A percentile compares a stretch with the other conserved stretches of the same genome.
These are phyloP conservation scores for Microsporum canis DNA, from an alignment of 2,329 filamentous ascomycete genomes.

Conservation along the genomic window DNA sequence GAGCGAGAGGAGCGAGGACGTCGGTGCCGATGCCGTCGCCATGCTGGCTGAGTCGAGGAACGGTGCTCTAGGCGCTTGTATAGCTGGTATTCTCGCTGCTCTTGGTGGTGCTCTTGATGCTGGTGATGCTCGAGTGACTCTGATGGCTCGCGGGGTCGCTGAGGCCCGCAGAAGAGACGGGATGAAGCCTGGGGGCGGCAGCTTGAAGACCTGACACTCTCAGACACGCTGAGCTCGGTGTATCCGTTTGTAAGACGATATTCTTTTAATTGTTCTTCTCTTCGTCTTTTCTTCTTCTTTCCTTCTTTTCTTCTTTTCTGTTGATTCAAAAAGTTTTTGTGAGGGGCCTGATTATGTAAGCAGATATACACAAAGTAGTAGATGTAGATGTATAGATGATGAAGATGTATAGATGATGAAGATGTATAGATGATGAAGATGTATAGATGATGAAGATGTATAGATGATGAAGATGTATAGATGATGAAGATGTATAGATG, in stretches of 20 bases:
- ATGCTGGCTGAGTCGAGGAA: slow-evolving; percentile 13
- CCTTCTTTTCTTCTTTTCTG: neutral
- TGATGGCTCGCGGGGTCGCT: slow-evolving; percentile 12
- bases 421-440: neutral
- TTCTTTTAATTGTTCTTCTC: neutral
- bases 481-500: neutral
- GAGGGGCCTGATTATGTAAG: neutral
- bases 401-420: neutral
- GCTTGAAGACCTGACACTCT: slow-evolving; percentile 2
- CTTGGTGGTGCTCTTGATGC: neutral
- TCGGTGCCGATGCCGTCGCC: slow-evolving; percentile 28
- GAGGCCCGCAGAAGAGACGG: slow-evolving; percentile 15
- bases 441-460: neutral
- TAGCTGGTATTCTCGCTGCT: neutral
- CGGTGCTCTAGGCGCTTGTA: neutral
- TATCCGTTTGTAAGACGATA: neutral
- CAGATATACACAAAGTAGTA: neutral
- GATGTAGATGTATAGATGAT: neutral
- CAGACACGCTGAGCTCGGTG: neutral
- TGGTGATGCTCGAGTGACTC: neutral
- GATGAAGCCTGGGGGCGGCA: slow-evolving; percentile 5
- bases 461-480: neutral
- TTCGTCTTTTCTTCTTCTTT: neutral
- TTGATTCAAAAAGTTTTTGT: neutral
- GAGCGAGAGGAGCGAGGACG: slow-evolving; percentile 34